These are phyloP conservation scores for Glonium stellatum DNA, from an alignment of 495 filamentous ascomycete species.

Conservation along the genomic window DNA sequence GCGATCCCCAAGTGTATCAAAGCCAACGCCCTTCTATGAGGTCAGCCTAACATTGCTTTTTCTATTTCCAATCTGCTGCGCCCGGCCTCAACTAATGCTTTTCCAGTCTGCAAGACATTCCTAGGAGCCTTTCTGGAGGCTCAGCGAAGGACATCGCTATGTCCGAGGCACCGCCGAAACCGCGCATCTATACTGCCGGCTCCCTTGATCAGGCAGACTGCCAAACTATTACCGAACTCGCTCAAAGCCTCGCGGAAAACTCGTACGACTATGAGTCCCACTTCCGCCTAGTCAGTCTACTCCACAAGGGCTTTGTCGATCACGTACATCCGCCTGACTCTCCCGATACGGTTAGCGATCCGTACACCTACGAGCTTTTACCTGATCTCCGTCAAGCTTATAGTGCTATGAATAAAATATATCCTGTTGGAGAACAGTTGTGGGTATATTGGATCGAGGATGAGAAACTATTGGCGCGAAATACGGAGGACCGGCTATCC, in stretches of 20 bases:
- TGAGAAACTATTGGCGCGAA: slow-evolving; percentile 53
- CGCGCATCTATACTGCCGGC: slow-evolving; percentile 43
- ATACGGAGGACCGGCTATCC: slow-evolving; percentile 57
- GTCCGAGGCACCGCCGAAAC: slow-evolving; percentile 45
- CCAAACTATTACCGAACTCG: slow-evolving; percentile 46
- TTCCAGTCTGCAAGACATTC: slow-evolving; percentile 44
- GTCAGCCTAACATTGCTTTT: slow-evolving; percentile 27
- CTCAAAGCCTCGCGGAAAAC: slow-evolving; percentile 50
- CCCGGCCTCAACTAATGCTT: slow-evolving; percentile 28
- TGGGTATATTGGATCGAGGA: slow-evolving; percentile 62
- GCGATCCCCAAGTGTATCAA: slow-evolving; percentile 44
- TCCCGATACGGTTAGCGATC: slow-evolving; percentile 28
- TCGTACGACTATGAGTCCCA: slow-evolving; percentile 61
- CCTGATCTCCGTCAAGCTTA: slow-evolving; percentile 56
- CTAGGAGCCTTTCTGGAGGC: slow-evolving; percentile 47
- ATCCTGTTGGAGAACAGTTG: slow-evolving; percentile 59
- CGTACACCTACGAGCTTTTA: slow-evolving; percentile 51
- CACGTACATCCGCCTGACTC: slow-evolving; percentile 45
- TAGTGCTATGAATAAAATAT: slow-evolving; percentile 58
- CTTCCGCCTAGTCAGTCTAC: slow-evolving; percentile 54
- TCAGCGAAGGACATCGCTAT: slow-evolving; percentile 53
- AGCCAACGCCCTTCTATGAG: slow-evolving; percentile 36
- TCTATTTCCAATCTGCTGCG: neutral
- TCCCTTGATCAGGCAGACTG: slow-evolving; percentile 52
- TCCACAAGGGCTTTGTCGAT: slow-evolving; percentile 57